Evolutionary conservation across 108 stramenopile genomes (phyloP), one percentile per base, ranked within the genome.

Genomic region (Skeletonema menzelii): DNA sequence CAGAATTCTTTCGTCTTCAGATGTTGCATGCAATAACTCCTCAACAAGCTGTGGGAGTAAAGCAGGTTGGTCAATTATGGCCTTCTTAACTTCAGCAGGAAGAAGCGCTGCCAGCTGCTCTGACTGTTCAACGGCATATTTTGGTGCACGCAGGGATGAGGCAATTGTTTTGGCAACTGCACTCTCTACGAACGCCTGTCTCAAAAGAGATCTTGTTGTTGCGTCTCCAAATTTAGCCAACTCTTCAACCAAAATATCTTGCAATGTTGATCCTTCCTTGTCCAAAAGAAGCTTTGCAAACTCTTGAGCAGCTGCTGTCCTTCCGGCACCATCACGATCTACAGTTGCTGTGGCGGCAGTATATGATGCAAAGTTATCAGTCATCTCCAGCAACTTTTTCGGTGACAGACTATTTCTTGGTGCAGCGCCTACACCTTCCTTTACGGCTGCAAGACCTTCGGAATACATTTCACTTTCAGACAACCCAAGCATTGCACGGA

Each of bases 331-430:
- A 38, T 86, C 88, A 8, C 84, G 79, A 65, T 89, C 91, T 1
- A 87, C 88, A 61, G 86, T 70, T 24, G 79, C 85, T 11, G 91
- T 91, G 26, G 92, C 87, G 10, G 92, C 85, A 6, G 92, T 89
- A 80, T 93, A 93, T 11, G 85, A 86, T n/a, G 89, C 79, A 68
- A 94, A 94, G 40, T 90, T 90, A 56, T 91, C 88, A 1, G 88
- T 82, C 87, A 94, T 85, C 78, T 94, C 92, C n/a, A 91, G 10
- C 58, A 91, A 67, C 67, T 93, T 91, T 46, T 72, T 76, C 1
- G 88, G 87, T 22, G 85, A 86, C 5, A 91, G 73, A 14, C 65
- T 46, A 1, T 66, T 63, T 28, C 19, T n/a, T 75, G 56, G 63
- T 27, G 38, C 30, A 62, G 47, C 38, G 63, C 66, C 30, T 57